These are phyloP conservation scores for Camellia granthamiana DNA, from an alignment of 148 eudicot species.

Conservation along the genomic window DNA sequence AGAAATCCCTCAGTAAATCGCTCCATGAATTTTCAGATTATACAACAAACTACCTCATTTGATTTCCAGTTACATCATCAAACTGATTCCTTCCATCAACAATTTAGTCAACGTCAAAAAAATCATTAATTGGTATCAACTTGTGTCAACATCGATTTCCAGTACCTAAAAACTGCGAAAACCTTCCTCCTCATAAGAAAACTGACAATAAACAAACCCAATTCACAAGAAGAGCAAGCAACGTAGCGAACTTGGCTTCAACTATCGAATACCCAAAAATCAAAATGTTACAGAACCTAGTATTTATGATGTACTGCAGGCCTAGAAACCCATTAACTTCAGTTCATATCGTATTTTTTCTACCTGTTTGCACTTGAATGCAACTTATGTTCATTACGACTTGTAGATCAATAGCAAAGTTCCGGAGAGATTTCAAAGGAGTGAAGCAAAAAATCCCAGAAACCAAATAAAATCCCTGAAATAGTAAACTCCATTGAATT, in stretches of 20 bases:
- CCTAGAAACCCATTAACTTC: not conserved
- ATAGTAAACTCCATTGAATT: not conserved
- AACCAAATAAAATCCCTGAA: conserved; percentile 10
- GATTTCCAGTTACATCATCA: too few species aligned
- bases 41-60: too few species aligned
- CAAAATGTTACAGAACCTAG: not conserved
- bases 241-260: not conserved
- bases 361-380: not conserved
- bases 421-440: not conserved
- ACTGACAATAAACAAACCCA: conserved; percentile 4
- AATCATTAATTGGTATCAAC: too few species aligned
- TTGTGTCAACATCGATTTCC: not conserved
- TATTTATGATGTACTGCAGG: not conserved
- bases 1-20: too few species aligned
- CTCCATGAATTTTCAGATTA: too few species aligned
- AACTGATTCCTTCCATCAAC: too few species aligned
- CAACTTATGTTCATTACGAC: conserved; percentile 5
- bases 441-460: conserved; percentile 8
- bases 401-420: not conserved
- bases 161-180: not conserved
- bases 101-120: too few species aligned
- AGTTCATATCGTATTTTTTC: not conserved
- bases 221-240: not conserved
- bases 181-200: not conserved
- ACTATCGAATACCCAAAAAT: not conserved